Evolutionary conservation across 2,329 filamentous ascomycete species (phyloP), one percentile per base, ranked within the genome.

Genomic region (Rhinocladiella similis): DNA sequence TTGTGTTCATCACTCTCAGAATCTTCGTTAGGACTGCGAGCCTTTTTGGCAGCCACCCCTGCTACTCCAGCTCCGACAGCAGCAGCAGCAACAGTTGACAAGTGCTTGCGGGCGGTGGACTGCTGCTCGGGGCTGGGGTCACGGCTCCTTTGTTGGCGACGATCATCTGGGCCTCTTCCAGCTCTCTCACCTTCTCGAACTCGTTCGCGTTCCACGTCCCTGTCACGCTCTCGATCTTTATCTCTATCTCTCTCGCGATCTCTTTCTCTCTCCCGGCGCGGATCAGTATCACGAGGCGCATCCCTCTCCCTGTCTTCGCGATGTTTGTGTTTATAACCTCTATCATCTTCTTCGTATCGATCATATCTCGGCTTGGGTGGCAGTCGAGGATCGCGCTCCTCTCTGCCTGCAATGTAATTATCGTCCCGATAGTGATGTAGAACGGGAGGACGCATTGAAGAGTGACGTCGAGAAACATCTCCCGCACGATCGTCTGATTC

Each of bases 351-450:
- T 6, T 60, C 57, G 16, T 43, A n/a, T 29, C 55, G 60, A n/a
- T 59, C 62, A 29, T 47, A 56, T 20, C 58, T 54, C 16, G 50
- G 43, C 36, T 53, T 57, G 6, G 54, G 42, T n/a, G 51, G 9
- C 18, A 51, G 42, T 14, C 60, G 57, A 25, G 47, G 22, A 20
- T 65, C 53, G 12, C 53, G 60, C 27, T 57, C 59, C 12, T 61
- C 59, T 50, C 55, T 51, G 7, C 57, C 49, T 6, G 58, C 59
- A 9, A 61, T 52, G 47, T 62, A 58, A 29, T 56, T 62, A 25
- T 66, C 65, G 9, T 66, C 63, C 5, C 57, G 62, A 52, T 61
- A 57, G 18, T 66, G 65, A 57, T 66, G 61, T 22, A 65, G 39
- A 13, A 67, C 63, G 22, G 65, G 62, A 22, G 53, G 50, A 48